phyloP scores from a whole-genome alignment of 352 stramenopile genomes.

The Phytophthora agathidicida region DNA sequence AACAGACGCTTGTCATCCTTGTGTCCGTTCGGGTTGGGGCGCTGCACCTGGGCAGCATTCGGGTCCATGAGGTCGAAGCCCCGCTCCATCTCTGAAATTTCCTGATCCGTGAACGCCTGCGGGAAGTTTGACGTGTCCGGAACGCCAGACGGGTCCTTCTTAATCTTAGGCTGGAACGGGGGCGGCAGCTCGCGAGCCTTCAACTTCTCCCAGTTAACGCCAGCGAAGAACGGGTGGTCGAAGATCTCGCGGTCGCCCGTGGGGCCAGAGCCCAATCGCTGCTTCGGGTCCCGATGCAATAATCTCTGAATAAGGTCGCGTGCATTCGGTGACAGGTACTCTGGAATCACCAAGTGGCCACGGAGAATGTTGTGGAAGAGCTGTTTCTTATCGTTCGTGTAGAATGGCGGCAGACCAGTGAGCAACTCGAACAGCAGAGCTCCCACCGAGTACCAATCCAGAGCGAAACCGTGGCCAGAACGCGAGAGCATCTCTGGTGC shows the following conservation, averaged over 20 bases:
- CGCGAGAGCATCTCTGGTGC: constrained; percentile 85
- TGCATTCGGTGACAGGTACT: constrained; percentile 78
- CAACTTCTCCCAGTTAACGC: constrained; percentile 88
- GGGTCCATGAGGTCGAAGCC: constrained; percentile 72
- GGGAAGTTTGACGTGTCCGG: constrained; percentile 89
- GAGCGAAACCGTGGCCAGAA: constrained; percentile 78
- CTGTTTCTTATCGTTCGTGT: constrained; percentile 90
- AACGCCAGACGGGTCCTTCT: constrained; percentile 65
- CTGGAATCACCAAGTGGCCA: constrained; percentile 79
- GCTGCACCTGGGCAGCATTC: constrained; percentile 68
- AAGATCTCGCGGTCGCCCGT: constrained; percentile 86
- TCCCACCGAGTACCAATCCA: constrained; percentile 89
- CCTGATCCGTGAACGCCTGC: constrained; percentile 84
- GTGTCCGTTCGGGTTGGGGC: constrained; percentile 51
- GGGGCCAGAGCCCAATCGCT: constrained; percentile 75
- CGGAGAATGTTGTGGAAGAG: constrained; percentile 92
- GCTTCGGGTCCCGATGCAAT: constrained; percentile 81
- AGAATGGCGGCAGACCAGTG: constrained; percentile 86
- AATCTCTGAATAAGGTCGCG: constrained; percentile 82
- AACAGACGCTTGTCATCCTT: constrained; percentile 83
- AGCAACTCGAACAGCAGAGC: constrained; percentile 82
- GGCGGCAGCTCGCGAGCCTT: constrained; percentile 79
- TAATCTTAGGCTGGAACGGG: constrained; percentile 88
- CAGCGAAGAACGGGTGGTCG: constrained; percentile 83
- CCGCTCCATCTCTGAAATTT: constrained; percentile 88